These are phyloP conservation scores for Wallacemonas rigidus DNA, from an alignment of 208 protist genomes.

Conservation along the genomic window DNA sequence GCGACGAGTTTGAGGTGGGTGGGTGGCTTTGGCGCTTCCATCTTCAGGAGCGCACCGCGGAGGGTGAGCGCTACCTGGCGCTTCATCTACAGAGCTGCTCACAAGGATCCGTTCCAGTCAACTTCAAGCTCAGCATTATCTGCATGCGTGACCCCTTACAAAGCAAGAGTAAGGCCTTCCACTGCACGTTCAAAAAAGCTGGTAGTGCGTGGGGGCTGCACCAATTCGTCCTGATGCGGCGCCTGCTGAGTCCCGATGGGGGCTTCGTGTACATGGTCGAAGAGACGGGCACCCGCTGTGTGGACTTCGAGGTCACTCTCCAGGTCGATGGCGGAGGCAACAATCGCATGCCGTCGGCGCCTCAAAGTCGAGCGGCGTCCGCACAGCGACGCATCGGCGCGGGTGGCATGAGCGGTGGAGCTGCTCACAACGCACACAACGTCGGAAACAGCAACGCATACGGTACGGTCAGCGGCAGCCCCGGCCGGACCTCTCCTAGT, in stretches of 20 bases:
- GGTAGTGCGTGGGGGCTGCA: conserved; percentile 88
- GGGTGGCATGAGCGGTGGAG: conserved; percentile 2
- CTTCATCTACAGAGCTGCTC: conserved; percentile 87
- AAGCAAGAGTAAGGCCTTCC: conserved; percentile 79
- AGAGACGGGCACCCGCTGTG: conserved; percentile 51
- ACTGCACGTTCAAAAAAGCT: conserved; percentile 83
- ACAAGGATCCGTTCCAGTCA: conserved; percentile 34
- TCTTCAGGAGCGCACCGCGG: conserved; percentile 60
- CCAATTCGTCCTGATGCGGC: conserved; percentile 72
- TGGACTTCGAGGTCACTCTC: conserved; percentile 80
- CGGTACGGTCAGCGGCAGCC: conserved; percentile 17
- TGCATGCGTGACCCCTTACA: conserved; percentile 63
- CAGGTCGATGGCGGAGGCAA: conserved; percentile 41
- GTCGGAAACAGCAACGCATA: conserved; percentile 23
- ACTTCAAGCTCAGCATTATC: conserved; percentile 79
- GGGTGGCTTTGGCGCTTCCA: conserved; percentile 84
- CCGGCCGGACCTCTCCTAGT: background rate
- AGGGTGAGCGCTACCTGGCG: conserved; percentile 67
- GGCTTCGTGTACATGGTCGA: conserved; percentile 77
- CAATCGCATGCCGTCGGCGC: conserved; percentile 32
- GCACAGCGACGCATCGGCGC: conserved; percentile 27
- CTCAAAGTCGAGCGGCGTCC: conserved; percentile 29
- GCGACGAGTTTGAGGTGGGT: conserved; percentile 77
- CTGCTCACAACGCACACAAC: background rate
- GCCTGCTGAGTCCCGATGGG: conserved; percentile 54